phyloP scores from a whole-genome alignment of 1,284 basidiomycete genomes.

The Ganoderma sinense region DNA sequence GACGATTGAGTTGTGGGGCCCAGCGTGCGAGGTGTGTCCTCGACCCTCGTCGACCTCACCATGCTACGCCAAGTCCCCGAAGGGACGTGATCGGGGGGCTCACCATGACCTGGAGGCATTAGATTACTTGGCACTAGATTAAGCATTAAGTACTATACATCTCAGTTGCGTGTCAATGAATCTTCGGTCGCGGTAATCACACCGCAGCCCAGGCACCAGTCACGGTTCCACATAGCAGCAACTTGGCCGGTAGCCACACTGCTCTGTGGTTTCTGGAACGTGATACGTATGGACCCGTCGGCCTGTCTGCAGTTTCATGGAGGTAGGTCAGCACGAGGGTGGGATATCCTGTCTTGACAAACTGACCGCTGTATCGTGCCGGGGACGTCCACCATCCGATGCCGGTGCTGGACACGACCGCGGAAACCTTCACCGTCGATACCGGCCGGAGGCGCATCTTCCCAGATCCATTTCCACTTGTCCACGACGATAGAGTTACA shows the following conservation, averaged over 20 bases:
- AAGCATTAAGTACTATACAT: not conserved
- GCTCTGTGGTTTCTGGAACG: constrained; percentile 66
- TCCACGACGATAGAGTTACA: constrained; percentile 53
- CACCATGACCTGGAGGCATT: not conserved
- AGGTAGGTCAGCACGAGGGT: not conserved
- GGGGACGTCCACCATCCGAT: constrained; percentile 67
- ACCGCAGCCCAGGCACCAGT: constrained; percentile 89
- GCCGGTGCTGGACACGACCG: constrained; percentile 72
- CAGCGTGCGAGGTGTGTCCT: constrained; percentile 13
- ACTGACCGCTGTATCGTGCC: constrained; percentile 52
- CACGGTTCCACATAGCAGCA: constrained; percentile 74
- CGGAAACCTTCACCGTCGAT: constrained; percentile 55
- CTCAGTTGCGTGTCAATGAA: not conserved
- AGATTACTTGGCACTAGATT: not conserved
- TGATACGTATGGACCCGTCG: constrained; percentile 46
- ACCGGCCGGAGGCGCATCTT: constrained; percentile 57
- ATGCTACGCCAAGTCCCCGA: not conserved
- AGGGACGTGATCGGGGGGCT: not conserved
- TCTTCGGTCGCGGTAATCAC: constrained; percentile 51
- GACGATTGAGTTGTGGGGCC: constrained; percentile 34
- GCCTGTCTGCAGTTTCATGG: not conserved
- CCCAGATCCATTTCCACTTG: constrained; percentile 83
- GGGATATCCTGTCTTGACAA: not conserved
- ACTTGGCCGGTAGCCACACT: constrained; percentile 87
- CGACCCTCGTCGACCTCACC: constrained; percentile 7